Evolutionary conservation across 139 green algal species (phyloP).

Genomic region (Chlorella sp.): DNA sequence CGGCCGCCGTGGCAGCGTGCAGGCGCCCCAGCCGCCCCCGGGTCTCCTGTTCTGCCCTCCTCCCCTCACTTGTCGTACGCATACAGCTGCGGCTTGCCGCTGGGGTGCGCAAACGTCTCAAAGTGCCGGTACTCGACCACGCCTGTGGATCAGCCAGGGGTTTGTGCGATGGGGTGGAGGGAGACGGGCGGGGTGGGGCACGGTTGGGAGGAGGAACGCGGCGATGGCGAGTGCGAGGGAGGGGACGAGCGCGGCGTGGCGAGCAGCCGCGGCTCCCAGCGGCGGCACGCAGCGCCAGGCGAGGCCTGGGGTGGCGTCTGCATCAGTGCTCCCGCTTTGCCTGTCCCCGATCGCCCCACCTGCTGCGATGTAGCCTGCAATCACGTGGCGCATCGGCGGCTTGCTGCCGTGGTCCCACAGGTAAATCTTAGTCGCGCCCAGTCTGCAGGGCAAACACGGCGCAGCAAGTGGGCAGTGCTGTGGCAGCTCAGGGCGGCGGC

Average conservation of each 20-base stretch:
- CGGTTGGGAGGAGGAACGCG: too few species aligned
- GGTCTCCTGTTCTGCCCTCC: too few species aligned
- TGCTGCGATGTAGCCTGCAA: too few species aligned
- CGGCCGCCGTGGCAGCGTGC: neutral
- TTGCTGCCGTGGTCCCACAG: conserved; percentile 36
- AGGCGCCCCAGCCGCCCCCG: neutral
- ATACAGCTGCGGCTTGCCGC: conserved; percentile 32
- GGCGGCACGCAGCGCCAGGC: too few species aligned
- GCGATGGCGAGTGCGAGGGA: too few species aligned
- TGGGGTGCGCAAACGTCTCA: conserved; percentile 3
- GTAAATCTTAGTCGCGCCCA: conserved; percentile 24
- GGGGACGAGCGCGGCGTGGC: too few species aligned
- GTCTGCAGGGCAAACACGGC: neutral
- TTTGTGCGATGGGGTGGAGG: too few species aligned
- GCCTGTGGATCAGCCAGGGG: too few species aligned
- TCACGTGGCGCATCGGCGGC: conserved; percentile 19
- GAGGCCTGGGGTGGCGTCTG: too few species aligned
- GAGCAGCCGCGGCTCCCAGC: too few species aligned
- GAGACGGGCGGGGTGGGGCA: too few species aligned
- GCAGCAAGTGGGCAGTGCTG: neutral
- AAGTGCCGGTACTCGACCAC: conserved; percentile 34
- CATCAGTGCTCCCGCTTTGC: too few species aligned
- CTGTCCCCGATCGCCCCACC: conserved; percentile 5
- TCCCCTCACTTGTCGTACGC: conserved; percentile 33
- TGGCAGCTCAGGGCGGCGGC: neutral